phyloP scores from a whole-genome alignment of 768 basidiomycete species.

The Suillus variegatus region DNA sequence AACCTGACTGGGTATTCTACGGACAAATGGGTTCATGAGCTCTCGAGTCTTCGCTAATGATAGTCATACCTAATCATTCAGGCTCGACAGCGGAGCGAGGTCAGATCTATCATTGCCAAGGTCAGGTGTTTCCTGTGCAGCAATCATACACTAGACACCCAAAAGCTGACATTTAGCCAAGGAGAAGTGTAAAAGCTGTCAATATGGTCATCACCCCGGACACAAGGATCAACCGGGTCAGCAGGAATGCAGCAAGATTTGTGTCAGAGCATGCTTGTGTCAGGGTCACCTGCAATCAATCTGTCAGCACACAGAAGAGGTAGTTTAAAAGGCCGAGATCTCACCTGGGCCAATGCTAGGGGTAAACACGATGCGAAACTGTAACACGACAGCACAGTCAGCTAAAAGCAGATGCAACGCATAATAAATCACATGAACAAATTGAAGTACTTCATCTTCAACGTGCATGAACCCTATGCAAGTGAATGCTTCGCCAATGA shows the following conservation, averaged over 20 bases:
- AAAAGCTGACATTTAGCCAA: background rate
- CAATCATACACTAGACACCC: background rate
- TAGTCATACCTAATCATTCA: background rate
- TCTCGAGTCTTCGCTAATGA: background rate
- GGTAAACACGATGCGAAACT: slow-evolving; percentile 65
- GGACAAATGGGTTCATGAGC: background rate
- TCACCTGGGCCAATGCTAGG: slow-evolving; percentile 59
- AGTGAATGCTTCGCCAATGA: slow-evolving; percentile 53
- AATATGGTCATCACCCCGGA: background rate
- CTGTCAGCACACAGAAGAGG: background rate
- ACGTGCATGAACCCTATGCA: slow-evolving; percentile 44
- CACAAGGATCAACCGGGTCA: slow-evolving; percentile 5
- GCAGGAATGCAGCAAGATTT: slow-evolving; percentile 34
- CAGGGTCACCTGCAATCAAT: slow-evolving; percentile 48
- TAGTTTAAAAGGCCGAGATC: background rate
- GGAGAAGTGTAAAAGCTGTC: background rate
- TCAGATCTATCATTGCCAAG: background rate
- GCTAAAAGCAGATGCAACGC: slow-evolving; percentile 1
- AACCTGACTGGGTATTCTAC: background rate
- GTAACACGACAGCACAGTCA: background rate
- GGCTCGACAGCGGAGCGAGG: background rate
- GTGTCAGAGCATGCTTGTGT: slow-evolving; percentile 69
- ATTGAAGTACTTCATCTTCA: slow-evolving; percentile 59
- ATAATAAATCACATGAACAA: slow-evolving; percentile 43
- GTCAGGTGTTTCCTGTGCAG: background rate